A percentile compares a stretch with the other conserved stretches of the same genome.
phyloP scores from a whole-genome alignment of 441 rosid genomes.

The Bocquillonia castaneifolia region DNA sequence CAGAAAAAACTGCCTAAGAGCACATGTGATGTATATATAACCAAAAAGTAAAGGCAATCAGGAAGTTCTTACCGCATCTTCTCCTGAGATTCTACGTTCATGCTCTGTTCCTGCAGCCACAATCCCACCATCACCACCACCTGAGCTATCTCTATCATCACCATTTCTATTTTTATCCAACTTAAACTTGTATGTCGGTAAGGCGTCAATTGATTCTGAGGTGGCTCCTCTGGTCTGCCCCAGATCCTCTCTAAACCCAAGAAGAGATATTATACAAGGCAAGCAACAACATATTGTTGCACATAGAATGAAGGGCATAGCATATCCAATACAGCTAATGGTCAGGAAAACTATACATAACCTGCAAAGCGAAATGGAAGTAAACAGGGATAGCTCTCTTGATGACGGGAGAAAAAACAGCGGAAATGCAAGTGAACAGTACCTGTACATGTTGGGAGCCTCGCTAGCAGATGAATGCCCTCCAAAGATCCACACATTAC shows the following conservation, averaged over 20 bases:
- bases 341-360: slow-evolving; percentile 92
- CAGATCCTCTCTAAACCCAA: slow-evolving; percentile 86
- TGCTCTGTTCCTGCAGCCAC: slow-evolving; percentile 92
- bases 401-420: background rate
- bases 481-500: slow-evolving; percentile 98
- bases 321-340: slow-evolving; percentile 92
- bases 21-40: background rate
- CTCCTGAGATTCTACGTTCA: slow-evolving; percentile 77
- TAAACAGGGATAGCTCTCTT: slow-evolving; percentile 8
- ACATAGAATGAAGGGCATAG: slow-evolving; percentile 97
- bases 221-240: slow-evolving; percentile 90
- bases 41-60: background rate
- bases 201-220: slow-evolving; percentile 71
- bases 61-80: slow-evolving; percentile 73
- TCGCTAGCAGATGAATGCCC: slow-evolving; percentile 84
- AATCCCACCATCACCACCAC: slow-evolving; percentile 64
- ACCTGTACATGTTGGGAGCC: slow-evolving; percentile 99
- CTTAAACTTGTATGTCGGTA: slow-evolving; percentile 91
- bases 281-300: slow-evolving; percentile 95
- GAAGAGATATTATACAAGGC: slow-evolving; percentile 85
- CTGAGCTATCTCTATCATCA: slow-evolving; percentile 43
- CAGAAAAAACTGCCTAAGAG: background rate
- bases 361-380: slow-evolving; percentile 42
- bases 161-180: slow-evolving; percentile 49
- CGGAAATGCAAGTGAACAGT: background rate